Percentiles rank a stretch among this genome's conserved stretches.
phyloP scores from a whole-genome alignment of 2,329 filamentous ascomycete species.

The Claviceps cyperi region DNA sequence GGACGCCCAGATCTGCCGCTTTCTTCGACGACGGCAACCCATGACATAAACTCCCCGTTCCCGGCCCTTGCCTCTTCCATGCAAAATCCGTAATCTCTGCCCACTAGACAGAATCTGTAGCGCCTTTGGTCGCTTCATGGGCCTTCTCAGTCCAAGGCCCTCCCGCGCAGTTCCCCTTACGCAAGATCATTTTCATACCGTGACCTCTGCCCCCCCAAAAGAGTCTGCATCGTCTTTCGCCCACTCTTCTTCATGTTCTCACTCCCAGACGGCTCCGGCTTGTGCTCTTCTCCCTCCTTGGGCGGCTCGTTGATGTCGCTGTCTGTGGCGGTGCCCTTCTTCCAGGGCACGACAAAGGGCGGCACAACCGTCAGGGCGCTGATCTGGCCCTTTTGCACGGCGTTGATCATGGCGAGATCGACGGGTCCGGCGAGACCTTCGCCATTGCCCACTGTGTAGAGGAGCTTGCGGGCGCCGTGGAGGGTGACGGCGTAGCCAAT shows the following conservation, averaged over 20 bases:
- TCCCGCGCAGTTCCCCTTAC: not conserved
- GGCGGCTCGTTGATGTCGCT: conserved; percentile 1
- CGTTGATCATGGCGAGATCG: conserved; percentile 1
- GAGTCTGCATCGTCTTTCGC: not conserved
- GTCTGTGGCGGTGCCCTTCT: not conserved
- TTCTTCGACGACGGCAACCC: too few species aligned
- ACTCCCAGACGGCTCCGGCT: not conserved
- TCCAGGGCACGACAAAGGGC: not conserved
- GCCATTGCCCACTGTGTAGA: conserved; percentile 1
- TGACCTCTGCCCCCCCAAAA: not conserved
- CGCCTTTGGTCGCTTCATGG: not conserved
- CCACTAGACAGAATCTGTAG: too few species aligned
- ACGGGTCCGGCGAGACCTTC: not conserved
- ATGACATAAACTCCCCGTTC: too few species aligned
- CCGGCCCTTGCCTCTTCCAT: too few species aligned
- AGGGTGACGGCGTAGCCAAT: conserved; percentile 1
- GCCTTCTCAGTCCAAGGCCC: too few species aligned
- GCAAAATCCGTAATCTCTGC: too few species aligned
- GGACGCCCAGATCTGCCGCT: too few species aligned
- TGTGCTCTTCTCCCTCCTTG: not conserved
- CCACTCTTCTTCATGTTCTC: not conserved
- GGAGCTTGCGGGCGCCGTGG: not conserved
- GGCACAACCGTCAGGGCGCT: not conserved
- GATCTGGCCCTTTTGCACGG: not conserved
- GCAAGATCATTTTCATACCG: not conserved